A percentile compares a stretch with the other conserved stretches of the same genome.
These are phyloP conservation scores for Ogataea degrootiae DNA, from an alignment of 805 yeast genomes.

Conservation along the genomic window DNA sequence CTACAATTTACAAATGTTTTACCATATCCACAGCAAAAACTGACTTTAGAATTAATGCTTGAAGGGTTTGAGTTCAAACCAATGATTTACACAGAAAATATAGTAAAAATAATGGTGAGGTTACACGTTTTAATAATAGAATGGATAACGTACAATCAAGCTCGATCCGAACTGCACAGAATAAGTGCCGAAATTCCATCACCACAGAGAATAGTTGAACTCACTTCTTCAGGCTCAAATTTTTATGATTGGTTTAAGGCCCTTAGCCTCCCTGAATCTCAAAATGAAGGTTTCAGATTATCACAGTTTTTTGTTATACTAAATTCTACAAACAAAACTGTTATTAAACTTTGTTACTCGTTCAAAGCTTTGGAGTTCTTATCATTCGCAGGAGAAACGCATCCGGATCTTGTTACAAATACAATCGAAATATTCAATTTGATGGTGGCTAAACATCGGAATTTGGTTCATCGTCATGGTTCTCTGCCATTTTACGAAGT, in stretches of 20 bases:
- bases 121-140: neutral
- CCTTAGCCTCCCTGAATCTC: neutral
- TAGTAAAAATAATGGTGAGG: neutral
- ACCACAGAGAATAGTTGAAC: slow-evolving; percentile 2
- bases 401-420: slow-evolving; percentile 5
- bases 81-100: neutral
- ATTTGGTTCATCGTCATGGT: slow-evolving; percentile 8
- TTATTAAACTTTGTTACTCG: slow-evolving; percentile 4
- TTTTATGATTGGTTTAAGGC: slow-evolving; percentile 12
- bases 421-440: slow-evolving; percentile 3
- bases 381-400: neutral
- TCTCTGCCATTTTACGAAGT: slow-evolving; percentile 6
- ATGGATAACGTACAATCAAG: neutral
- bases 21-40: neutral
- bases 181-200: neutral
- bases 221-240: slow-evolving; percentile 4
- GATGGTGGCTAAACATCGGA: slow-evolving; percentile 4
- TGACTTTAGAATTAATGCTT: neutral
- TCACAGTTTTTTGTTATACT: slow-evolving; percentile 1
- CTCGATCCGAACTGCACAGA: neutral
- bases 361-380: slow-evolving; percentile 7
- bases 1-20: neutral
- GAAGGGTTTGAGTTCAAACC: slow-evolving; percentile 3
- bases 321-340: slow-evolving; percentile 4
- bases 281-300: neutral